Percentiles rank a stretch among this genome's conserved stretches.
These are phyloP conservation scores for Saturnispora kantuleensis DNA, from an alignment of 805 yeast species.

Conservation along the genomic window DNA sequence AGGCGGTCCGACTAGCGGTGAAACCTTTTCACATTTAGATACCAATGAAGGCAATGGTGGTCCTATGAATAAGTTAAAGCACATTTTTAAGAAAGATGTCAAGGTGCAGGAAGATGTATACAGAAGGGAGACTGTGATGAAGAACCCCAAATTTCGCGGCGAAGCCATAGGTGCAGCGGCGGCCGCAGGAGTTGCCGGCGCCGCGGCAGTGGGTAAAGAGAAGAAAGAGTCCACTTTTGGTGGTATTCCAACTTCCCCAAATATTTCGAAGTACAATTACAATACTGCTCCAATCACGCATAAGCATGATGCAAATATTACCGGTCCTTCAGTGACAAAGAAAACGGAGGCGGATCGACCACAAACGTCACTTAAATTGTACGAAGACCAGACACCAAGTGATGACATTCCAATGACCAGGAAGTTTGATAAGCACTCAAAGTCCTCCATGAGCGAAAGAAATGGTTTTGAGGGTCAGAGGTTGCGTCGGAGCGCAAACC, in stretches of 20 bases:
- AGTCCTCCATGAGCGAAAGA: too few relatives aligned
- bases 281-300: not conserved
- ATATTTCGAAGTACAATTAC: not conserved
- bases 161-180: constrained; percentile 5
- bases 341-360: too few relatives aligned
- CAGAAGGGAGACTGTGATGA: not conserved
- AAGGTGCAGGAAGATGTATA: constrained; percentile 2
- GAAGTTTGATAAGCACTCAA: not conserved
- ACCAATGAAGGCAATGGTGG: not conserved
- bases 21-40: not conserved
- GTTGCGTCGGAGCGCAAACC: too few relatives aligned
- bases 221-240: constrained; percentile 2
- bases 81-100: constrained; percentile 4
- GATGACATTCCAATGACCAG: not conserved
- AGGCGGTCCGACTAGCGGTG: not conserved
- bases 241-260: constrained; percentile 6
- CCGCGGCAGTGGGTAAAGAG: not conserved
- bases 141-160: not conserved
- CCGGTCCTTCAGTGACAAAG: too few relatives aligned
- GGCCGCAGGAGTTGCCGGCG: constrained; percentile 5
- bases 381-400: not conserved
- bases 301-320: not conserved
- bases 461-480: too few relatives aligned
- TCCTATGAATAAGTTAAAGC: constrained; percentile 1
- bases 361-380: too few relatives aligned